Evolutionary conservation across 2,329 filamentous ascomycete species (phyloP), one percentile per base, ranked within the genome.

Genomic region (Xylogone sp.): DNA sequence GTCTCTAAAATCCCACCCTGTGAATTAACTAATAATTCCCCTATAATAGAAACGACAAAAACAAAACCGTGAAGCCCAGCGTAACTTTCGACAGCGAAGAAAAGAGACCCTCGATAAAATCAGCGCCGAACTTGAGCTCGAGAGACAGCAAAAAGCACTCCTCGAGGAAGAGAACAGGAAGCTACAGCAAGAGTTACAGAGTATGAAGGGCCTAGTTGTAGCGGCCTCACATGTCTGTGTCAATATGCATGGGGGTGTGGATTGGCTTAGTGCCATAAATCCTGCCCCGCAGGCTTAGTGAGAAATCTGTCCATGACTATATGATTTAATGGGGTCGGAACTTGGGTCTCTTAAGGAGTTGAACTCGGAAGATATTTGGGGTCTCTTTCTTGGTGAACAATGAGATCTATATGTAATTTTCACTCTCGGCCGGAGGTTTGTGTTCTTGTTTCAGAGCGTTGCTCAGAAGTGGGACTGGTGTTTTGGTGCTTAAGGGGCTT

Each of bases 1-100:
- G 24, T 27, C 10, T 27, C 24, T 27, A 5, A 27, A 6, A 27
- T 27, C 10, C 10, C 24, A 5, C 10, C 24, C 24, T 27, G n/a
- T n/a, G n/a, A n/a, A n/a, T n/a, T n/a, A n/a, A n/a, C n/a, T n/a
- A n/a, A n/a, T n/a, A n/a, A 27, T 27, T 10, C 10, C 10, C 10
- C 24, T 27, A 5, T 27, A 27, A 27, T 16, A 39, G 34, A 39
- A 39, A 16, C 34, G 34, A 5, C 34, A 39, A 18, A 39, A 39
- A 16, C 34, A 39, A 39, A 39, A 96, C 68, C 82, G 90, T 55
- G 88, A 94, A 70, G 90, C 90, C 43, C 90, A 96, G 71, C 82
- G 90, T 45, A 89, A 88, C 44, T 95, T 95, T 57, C 79, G 90
- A 47, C 88, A 90, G 68, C 81, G 90, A 59, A 95, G 89, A 34